Evolutionary conservation across 192 early-diverging fungal species (phyloP), one percentile per base, ranked within the genome.

Genomic region (Backusella tuberculispora): DNA sequence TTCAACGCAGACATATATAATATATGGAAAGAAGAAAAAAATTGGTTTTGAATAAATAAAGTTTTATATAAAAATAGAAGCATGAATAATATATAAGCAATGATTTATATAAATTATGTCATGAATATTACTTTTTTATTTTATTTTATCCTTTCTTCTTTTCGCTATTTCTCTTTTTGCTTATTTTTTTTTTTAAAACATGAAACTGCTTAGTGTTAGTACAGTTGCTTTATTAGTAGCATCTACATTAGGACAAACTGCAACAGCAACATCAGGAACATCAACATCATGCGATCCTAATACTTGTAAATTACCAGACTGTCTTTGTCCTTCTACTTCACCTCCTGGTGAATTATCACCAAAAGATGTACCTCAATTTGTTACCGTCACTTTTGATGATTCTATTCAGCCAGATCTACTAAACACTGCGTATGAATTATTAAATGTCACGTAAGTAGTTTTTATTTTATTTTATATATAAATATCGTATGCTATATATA

Each of bases 301-400:
- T 10, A 74, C 75, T 40, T 88, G 87, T 67, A 71, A 80, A 66
- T 74, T 83, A 69, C 87, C 87, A 9, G 69, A 76, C 2, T 88
- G 87, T 73, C 72, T 85, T 12, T 88, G 87, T 44, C 78, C 87
- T 5, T 83, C 85, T 0, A 71, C 72, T 29, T 80, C 73, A 12
- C 85, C 85, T 73, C 84, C 87, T 21, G 84, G 82, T 47, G 81
- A 81, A 15, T 69, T 88, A 47, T 42, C 73, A 15, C 83, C 85
- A 14, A 80, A 78, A 21, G 80, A 83, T 6, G 83, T 81, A 1
- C 88, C 88, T 12, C 88, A 89, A 66, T 89, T 89, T 77, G 77
- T 88, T 60, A 81, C 81, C 13, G 60, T 89, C 48, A 89, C 90
- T 14, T 90, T 85, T 80, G 90, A 92, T 63, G 90, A 92, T 74